Percentiles rank a stretch among this genome's conserved stretches.
phyloP scores from a whole-genome alignment of 2,329 filamentous ascomycete species.

The Venturia carpophila region DNA sequence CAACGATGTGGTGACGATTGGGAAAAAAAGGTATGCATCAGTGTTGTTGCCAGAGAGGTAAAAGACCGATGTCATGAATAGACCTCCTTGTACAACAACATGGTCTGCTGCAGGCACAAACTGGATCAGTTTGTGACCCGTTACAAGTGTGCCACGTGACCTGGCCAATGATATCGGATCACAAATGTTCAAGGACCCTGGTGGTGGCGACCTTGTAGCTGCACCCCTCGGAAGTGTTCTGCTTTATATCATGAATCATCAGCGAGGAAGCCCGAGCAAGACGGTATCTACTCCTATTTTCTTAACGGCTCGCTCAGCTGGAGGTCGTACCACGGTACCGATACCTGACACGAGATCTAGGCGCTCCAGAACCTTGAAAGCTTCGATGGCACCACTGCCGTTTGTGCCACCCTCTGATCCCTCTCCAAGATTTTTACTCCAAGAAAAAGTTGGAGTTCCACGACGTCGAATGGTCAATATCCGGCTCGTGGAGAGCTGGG shows the following conservation, averaged over 20 bases:
- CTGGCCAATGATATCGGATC: too few relatives aligned
- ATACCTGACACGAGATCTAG: neutral
- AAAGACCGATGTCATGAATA: too few relatives aligned
- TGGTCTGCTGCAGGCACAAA: neutral
- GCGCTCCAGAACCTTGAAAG: neutral
- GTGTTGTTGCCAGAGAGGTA: too few relatives aligned
- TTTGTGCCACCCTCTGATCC: neutral
- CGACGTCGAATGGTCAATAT: neutral
- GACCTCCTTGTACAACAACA: too few relatives aligned
- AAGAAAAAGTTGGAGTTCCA: neutral
- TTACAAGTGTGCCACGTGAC: neutral
- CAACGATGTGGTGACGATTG: too few relatives aligned
- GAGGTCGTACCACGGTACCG: slow-evolving; percentile 6
- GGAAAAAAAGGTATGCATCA: too few relatives aligned
- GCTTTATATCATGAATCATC: neutral
- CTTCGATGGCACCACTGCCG: neutral
- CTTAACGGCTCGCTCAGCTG: neutral
- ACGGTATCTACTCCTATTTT: neutral
- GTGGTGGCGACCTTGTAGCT: too few relatives aligned
- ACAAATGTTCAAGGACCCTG: too few relatives aligned
- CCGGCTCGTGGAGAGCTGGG: neutral
- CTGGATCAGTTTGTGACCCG: too few relatives aligned
- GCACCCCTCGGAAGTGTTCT: neutral
- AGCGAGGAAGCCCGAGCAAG: neutral
- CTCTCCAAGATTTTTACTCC: neutral